Evolutionary conservation across 306 rosid species (phyloP).

Genomic region (Ormosia emarginata): DNA sequence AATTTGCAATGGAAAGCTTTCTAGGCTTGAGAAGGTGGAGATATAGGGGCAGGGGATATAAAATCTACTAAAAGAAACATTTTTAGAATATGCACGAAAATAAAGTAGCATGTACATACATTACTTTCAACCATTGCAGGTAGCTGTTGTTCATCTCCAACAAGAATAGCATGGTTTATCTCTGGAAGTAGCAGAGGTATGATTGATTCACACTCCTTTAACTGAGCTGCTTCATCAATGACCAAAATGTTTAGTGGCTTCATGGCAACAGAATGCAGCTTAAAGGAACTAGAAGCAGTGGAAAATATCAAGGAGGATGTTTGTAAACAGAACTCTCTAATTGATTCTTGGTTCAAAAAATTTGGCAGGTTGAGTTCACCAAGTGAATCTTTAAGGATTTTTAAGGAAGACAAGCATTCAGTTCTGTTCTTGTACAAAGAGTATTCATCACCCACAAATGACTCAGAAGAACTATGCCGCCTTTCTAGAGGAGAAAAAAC

Average conservation of each 20-base stretch:
- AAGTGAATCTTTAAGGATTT: conserved; percentile 39
- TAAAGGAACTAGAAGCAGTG: conserved; percentile 67
- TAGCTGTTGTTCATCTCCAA: conserved; percentile 76
- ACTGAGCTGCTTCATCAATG: conserved; percentile 80
- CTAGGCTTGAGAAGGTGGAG: not conserved
- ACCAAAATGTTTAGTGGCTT: conserved; percentile 47
- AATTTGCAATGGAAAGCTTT: not conserved
- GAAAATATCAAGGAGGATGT: conserved; percentile 57
- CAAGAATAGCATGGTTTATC: conserved; percentile 55
- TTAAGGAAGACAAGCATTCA: conserved; percentile 42
- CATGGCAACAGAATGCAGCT: conserved; percentile 42
- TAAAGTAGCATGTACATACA: conserved; percentile 29
- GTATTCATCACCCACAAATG: not conserved
- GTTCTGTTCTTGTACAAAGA: conserved; percentile 27
- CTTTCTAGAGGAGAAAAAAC: conserved; percentile 27
- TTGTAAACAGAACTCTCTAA: conserved; percentile 51
- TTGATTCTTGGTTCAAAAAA: not conserved
- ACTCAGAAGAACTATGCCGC: conserved; percentile 4
- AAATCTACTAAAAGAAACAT: not conserved
- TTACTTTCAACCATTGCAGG: conserved; percentile 66
- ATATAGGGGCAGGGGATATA: not conserved
- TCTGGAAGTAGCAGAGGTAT: conserved; percentile 60
- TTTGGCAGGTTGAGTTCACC: conserved; percentile 42
- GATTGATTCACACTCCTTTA: conserved; percentile 71
- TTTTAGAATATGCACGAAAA: not conserved